Percentiles rank a stretch among this genome's conserved stretches.
Conservation (phyloP, 345 rosid genomes). For the Eucalyptus pumila region DNA sequence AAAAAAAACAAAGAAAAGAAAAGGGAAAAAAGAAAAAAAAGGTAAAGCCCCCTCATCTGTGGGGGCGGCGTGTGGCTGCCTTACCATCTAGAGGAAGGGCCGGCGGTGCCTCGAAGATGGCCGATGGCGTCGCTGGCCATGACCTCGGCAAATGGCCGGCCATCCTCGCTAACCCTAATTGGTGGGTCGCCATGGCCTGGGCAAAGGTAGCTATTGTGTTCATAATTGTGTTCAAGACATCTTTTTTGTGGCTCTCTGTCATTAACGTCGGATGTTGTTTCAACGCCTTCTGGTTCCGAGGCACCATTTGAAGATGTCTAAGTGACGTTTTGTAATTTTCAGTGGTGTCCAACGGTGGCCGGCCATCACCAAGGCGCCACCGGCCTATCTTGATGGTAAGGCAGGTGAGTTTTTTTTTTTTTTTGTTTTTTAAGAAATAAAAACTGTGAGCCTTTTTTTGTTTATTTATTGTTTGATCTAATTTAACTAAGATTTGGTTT, state of each 20-base stretch:
- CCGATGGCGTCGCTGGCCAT: not conserved
- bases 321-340: too few species aligned
- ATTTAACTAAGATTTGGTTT: not conserved
- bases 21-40: fast-evolving
- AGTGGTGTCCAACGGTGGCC: not conserved
- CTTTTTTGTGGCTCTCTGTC: not conserved
- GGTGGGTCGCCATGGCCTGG: not conserved
- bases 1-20: not conserved
- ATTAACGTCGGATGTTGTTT: not conserved
- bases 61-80: not conserved
- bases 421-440: too few species aligned
- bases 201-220: not conserved
- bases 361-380: not conserved
- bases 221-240: too few species aligned
- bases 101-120: not conserved
- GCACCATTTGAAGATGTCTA: too few species aligned
- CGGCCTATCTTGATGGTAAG: not conserved
- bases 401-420: not conserved
- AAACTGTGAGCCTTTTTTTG: not conserved
- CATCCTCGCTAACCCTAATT: not conserved
- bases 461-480: too few species aligned
- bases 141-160: not conserved
- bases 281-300: not conserved
- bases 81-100: not conserved
- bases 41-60: not conserved